These are phyloP conservation scores for Leucocoprinus leucothites DNA, from an alignment of 768 basidiomycete genomes.

Conservation along the genomic window DNA sequence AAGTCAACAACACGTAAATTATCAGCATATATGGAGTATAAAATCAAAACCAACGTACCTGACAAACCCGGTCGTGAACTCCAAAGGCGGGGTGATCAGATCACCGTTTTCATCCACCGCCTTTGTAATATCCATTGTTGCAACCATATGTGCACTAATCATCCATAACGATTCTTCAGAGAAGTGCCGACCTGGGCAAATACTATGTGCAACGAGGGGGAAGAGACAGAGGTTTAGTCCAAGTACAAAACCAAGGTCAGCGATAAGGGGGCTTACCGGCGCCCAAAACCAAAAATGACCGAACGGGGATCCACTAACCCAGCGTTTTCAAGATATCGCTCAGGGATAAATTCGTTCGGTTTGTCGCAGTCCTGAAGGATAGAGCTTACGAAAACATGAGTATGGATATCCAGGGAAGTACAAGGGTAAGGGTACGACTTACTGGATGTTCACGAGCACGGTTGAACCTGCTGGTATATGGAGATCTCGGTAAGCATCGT, in stretches of 20 bases:
- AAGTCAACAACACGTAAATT: neutral
- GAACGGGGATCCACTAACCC: constrained; percentile 42
- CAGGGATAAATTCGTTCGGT: constrained; percentile 46
- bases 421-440: constrained; percentile 18
- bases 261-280: constrained; percentile 30
- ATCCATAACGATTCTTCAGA: constrained; percentile 47
- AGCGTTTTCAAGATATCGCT: constrained; percentile 41
- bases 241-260: neutral
- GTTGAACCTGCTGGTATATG: constrained; percentile 43
- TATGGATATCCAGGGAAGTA: neutral
- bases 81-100: constrained; percentile 33
- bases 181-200: constrained; percentile 55
- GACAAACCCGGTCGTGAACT: constrained; percentile 42
- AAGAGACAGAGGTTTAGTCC: neutral
- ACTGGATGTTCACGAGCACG: constrained; percentile 43
- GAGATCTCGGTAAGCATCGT: constrained; percentile 46
- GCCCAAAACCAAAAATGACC: constrained; percentile 56
- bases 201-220: no score
- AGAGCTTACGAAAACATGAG: constrained; percentile 23
- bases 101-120: constrained; percentile 38
- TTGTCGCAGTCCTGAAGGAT: constrained; percentile 43
- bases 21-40: neutral
- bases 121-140: constrained; percentile 42
- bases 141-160: constrained; percentile 40
- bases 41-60: constrained; percentile 30